phyloP scores from a whole-genome alignment of 148 eudicot species.

The Chenopodium suecicum region DNA sequence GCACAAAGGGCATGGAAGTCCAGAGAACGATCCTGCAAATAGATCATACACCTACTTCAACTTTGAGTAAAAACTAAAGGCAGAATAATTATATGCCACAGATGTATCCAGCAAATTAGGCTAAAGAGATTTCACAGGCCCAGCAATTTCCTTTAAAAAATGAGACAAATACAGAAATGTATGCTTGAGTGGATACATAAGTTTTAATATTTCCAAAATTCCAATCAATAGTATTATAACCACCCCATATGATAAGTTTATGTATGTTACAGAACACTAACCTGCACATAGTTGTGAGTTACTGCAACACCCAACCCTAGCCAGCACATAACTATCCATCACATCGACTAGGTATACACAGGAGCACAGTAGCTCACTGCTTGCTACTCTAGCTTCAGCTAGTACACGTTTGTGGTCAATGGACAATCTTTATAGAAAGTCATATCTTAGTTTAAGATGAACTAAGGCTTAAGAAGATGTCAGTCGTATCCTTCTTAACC shows the following conservation, averaged over 20 bases:
- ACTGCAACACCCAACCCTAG: background rate
- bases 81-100: background rate
- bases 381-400: background rate
- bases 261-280: background rate
- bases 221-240: background rate
- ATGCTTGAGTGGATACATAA: background rate
- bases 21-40: conserved; percentile 84
- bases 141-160: background rate
- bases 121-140: background rate
- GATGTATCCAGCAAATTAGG: background rate
- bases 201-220: background rate
- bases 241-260: background rate
- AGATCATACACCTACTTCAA: conserved; percentile 29
- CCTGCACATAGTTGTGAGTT: background rate
- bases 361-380: background rate
- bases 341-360: background rate
- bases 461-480: background rate
- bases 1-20: conserved; percentile 89
- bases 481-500: background rate
- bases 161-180: background rate
- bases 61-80: background rate
- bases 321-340: background rate
- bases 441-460: background rate
- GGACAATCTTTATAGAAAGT: background rate
- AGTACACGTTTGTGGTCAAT: background rate